Evolutionary conservation across 441 rosid genomes (phyloP), one percentile per base, ranked within the genome.

Genomic region (Erodium texanum): DNA sequence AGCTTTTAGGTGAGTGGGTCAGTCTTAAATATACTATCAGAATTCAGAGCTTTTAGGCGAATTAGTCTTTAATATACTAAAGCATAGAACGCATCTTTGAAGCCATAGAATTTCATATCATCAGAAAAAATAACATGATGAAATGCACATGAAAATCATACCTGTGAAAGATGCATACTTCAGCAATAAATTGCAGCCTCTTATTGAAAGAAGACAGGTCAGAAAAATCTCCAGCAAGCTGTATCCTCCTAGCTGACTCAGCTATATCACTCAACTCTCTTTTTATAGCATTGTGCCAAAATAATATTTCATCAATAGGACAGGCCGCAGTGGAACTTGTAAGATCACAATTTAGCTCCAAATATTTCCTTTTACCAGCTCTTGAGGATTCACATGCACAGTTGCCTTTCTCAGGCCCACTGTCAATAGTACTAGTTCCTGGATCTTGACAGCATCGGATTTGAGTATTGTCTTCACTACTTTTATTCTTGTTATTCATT

Each of bases 141-240:
- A 50, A 64, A 50, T 9, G 56, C 3, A 62, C 56, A 78, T 62
- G 59, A 73, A 77, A 73, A 70, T 65, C 69, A 66, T 62, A 89
- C 95, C 95, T 89, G 76, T 89, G 95, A 71, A 81, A 89, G 70
- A 89, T 79, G 77, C 95, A 89, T 70, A 89, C 84, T 80, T 89
- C 89, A 22, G 92, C 95, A 77, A 89, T 86, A 80, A 89, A 89
- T 59, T 79, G 82, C 74, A 86, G 82, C 85, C 92, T 82, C 75
- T 82, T 73, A 76, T 89, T 86, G 76, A 89, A 87, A 34, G 77
- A 74, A 43, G 92, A 77, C 70, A 89, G 78, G 76, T 85, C 84
- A 69, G 85, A 81, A 77, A 83, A 85, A 74, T 87, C 87, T 70
- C 82, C 85, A 71, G 85, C 78, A 70, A 80, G 73, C 73, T 85